These are phyloP conservation scores for Vitis vinifera DNA, from an alignment of 164 flowering plant genomes.

Conservation along the genomic window DNA sequence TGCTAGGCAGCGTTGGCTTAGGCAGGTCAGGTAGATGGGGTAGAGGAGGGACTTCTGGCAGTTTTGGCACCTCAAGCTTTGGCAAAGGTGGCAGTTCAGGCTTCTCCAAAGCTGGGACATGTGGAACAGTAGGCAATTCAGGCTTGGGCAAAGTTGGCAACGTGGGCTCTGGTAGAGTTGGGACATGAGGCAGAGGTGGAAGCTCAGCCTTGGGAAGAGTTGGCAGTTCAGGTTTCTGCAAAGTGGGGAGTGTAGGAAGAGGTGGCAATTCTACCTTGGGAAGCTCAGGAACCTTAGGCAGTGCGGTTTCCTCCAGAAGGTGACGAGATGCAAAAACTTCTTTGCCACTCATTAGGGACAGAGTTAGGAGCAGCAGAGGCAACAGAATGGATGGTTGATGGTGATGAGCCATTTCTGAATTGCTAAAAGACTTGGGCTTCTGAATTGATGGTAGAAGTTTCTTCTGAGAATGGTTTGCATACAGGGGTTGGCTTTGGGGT, in stretches of 20 bases:
- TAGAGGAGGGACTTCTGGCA: neutral
- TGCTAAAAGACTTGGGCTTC: too few species aligned
- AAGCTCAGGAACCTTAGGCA: constrained; percentile 1
- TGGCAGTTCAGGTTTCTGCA: constrained; percentile 7
- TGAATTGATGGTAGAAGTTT: too few species aligned
- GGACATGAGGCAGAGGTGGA: neutral
- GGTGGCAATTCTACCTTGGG: constrained; percentile 4
- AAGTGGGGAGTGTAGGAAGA: too few species aligned
- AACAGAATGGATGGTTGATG: neutral
- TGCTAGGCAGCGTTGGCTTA: too few species aligned
- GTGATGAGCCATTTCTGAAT: too few species aligned
- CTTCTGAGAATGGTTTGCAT: too few species aligned
- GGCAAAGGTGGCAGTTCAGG: neutral
- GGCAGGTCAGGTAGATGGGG: too few species aligned
- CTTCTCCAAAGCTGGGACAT: too few species aligned
- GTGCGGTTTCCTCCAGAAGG: constrained; percentile 6
- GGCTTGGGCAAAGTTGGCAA: neutral
- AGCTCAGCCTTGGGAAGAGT: neutral
- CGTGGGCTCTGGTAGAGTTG: neutral
- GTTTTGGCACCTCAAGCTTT: neutral
- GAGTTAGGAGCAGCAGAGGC: neutral
- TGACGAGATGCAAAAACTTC: constrained; percentile 4
- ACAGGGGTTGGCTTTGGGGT: too few species aligned
- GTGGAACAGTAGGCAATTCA: too few species aligned
- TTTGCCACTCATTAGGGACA: constrained; percentile 1